Conservation (phyloP, 345 rosid species). For the Populus nigra region DNA sequence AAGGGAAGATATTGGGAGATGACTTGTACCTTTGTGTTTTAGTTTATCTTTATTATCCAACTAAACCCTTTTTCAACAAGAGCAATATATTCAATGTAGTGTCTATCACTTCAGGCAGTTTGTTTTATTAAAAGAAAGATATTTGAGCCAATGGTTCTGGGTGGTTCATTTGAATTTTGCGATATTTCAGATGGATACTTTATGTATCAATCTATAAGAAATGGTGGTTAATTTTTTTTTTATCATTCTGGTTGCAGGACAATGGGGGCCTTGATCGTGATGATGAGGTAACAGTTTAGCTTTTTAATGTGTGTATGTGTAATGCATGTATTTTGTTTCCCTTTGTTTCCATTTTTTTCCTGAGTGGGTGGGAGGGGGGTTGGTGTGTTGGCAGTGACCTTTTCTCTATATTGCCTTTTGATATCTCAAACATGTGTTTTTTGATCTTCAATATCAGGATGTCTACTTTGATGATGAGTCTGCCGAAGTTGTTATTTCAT, state of each 20-base stretch:
- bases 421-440: conserved; percentile 1
- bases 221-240: conserved; percentile 1
- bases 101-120: background rate
- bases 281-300: conserved; percentile 53
- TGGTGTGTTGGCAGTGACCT: background rate
- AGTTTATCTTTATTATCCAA: background rate
- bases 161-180: background rate
- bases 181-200: background rate
- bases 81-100: background rate
- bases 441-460: conserved; percentile 53
- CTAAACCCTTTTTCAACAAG: background rate
- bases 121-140: background rate
- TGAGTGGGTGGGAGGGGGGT: background rate
- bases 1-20: background rate
- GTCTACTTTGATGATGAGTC: conserved; percentile 92
- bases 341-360: background rate
- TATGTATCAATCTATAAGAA: background rate
- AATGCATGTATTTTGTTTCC: background rate
- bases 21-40: background rate
- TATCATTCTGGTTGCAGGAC: conserved; percentile 48
- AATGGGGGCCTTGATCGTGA: conserved; percentile 70
- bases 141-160: background rate
- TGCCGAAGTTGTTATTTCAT: conserved; percentile 89
- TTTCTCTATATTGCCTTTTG: background rate
- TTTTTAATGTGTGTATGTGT: background rate